Base-by-base conservation (phyloP, 1,139 yeast genomes). In the Taphrina flavorubra region DNA sequence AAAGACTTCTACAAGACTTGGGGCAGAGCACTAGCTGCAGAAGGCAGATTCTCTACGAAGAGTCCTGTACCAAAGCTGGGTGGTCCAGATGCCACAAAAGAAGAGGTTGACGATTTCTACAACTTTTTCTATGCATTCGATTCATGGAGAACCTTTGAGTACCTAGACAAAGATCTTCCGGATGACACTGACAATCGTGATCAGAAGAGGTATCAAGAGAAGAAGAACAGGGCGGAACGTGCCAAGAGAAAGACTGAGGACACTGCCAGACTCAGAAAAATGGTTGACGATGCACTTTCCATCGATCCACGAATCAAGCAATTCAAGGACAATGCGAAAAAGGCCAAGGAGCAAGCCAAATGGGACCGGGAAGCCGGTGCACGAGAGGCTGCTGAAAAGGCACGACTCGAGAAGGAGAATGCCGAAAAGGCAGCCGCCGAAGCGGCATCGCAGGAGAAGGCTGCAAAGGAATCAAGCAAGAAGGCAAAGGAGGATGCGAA, bases 281-380 rank as follows among this genome's bases (percentile, higher is more conserved):
- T 92, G 72, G 94, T 95, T 66, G 97, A 90, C 81, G 86, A 95
- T 79, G 97, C 96, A 57, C 84, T 89, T 76, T 77, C 85, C 73
- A 92, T 88, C 80, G 99, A 94, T 81, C 99, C 99, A 75, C 90
- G 99, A 83, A 90, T 94, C 80, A 90, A 88, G 82, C 78, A 85
- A 77, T 92, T 92, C 87, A 94, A 92, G 84, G 97, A 94, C 73
- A 90, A 87, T 70, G 98, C 94, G 79, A 91, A 90, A 86, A 88
- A 88, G 80, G 98, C 90, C 79, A 94, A 92, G 84, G 99, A 90
- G 78, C 87, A 87, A 80, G 87, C 85, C 85, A 94, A 92, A 81
- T 92, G 98, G 98, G 99, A 94, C 80, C 89, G 88, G 80, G 99
- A 92, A 79, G 97, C 98, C 69, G 98, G 97, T 74, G 87, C 96